Conservation (phyloP, 208 protist genomes). For the Tritrichomonas foetus region DNA sequence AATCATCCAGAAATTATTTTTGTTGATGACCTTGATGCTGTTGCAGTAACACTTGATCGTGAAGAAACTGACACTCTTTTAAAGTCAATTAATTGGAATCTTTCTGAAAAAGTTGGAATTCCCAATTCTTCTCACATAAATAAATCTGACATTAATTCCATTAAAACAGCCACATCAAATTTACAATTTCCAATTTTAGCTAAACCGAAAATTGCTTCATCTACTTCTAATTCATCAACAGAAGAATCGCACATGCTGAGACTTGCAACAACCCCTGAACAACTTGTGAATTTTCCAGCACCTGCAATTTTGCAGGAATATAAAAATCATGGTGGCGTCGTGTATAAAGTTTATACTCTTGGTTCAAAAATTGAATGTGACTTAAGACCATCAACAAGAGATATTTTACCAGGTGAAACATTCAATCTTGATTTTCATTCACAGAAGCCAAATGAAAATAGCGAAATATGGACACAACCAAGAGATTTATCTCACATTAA, state of each 20-base stretch:
- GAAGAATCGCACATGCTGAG: background rate
- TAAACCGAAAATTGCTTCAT: background rate
- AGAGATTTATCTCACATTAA: background rate
- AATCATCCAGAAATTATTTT: constrained; percentile 26
- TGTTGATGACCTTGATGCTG: background rate
- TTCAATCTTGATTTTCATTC: background rate
- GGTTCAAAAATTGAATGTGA: background rate
- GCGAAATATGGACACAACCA: background rate
- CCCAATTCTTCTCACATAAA: background rate
- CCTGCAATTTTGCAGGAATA: background rate
- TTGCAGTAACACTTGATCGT: background rate
- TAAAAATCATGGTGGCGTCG: background rate
- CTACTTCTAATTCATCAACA: background rate
- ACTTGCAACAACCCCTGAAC: background rate
- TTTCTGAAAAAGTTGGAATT: background rate
- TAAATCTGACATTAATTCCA: background rate
- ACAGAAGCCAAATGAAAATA: background rate
- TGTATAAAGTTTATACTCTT: constrained; percentile 16
- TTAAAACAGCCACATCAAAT: background rate
- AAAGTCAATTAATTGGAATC: background rate
- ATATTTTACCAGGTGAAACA: background rate
- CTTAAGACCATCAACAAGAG: background rate
- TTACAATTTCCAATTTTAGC: background rate
- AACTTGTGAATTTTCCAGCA: background rate
- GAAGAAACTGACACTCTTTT: background rate